Conservation (phyloP, 2,329 filamentous ascomycete genomes). For the Phyllosticta paracitricarpa region DNA sequence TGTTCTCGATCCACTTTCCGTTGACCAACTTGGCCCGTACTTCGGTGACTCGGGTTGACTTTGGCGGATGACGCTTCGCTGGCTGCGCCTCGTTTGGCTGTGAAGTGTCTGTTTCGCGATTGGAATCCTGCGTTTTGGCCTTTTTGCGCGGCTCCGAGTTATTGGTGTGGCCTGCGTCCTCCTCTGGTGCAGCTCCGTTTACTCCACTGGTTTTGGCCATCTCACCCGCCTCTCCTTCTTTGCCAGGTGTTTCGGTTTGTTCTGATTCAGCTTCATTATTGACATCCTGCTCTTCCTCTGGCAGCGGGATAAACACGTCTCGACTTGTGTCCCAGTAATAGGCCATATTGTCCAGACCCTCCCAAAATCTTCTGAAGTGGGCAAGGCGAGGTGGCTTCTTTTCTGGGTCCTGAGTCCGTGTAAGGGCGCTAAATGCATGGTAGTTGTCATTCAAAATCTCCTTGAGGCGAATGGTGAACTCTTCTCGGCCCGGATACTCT, state of each 20-base stretch:
- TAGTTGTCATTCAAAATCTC: slow-evolving; percentile 48
- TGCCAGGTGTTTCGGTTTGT: not conserved
- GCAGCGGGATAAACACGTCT: slow-evolving; percentile 42
- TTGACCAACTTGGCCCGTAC: slow-evolving; percentile 17
- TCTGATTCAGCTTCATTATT: not conserved
- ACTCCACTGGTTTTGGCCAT: slow-evolving; percentile 16
- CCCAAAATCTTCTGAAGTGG: slow-evolving; percentile 52
- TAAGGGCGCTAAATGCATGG: slow-evolving; percentile 47
- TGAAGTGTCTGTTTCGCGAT: not conserved
- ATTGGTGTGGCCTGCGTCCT: not conserved
- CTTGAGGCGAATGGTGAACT: slow-evolving; percentile 38
- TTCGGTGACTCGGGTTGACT: slow-evolving; percentile 14
- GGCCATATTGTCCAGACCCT: slow-evolving; percentile 47
- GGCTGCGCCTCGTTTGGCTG: slow-evolving; percentile 11
- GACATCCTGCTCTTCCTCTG: not conserved
- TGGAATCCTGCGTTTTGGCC: slow-evolving; percentile 12
- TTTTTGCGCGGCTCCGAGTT: not conserved
- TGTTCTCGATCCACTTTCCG: slow-evolving; percentile 16
- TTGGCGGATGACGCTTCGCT: not conserved
- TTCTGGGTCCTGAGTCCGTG: slow-evolving; percentile 35
- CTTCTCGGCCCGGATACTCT: slow-evolving; percentile 36
- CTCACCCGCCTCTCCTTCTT: not conserved
- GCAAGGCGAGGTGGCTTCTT: slow-evolving; percentile 41
- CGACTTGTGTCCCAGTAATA: slow-evolving; percentile 53
- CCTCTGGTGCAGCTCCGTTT: not conserved